phyloP scores from a whole-genome alignment of 441 rosid genomes.

The Pelargonium australe region DNA sequence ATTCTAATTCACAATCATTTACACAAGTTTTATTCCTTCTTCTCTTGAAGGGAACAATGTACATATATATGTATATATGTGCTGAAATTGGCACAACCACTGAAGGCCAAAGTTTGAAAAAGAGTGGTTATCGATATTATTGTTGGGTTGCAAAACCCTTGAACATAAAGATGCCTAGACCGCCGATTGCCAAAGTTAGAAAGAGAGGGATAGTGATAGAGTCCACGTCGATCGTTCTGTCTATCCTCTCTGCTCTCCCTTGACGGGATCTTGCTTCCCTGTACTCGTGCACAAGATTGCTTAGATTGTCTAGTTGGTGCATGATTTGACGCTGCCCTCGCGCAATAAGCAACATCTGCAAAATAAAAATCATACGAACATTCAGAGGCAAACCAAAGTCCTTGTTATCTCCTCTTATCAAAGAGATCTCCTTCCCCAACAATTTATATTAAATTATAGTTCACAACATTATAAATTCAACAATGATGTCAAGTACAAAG shows the following conservation, averaged over 20 bases:
- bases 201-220: conserved; percentile 40
- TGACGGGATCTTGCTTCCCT: conserved; percentile 55
- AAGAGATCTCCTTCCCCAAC: no score
- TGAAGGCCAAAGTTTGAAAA: no score
- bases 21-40: no score
- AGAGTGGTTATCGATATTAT: conserved; percentile 17
- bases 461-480: no score
- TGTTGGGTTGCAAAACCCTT: conserved; percentile 37
- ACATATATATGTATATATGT: no score
- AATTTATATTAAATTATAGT: no score
- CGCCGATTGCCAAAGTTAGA: conserved; percentile 56
- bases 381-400: no score
- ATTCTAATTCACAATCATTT: no score
- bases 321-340: conserved; percentile 80
- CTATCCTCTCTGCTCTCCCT: conserved; percentile 38
- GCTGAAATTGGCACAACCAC: no score
- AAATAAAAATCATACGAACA: not conserved
- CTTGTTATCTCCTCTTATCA: no score
- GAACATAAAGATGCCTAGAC: conserved; percentile 49
- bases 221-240: conserved; percentile 29
- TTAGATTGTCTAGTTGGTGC: conserved; percentile 75
- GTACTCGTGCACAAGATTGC: conserved; percentile 61
- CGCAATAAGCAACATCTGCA: conserved; percentile 51
- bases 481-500: no score
- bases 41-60: no score